phyloP scores from a whole-genome alignment of 202 grass and related monocot species.

The Carex arenaria region DNA sequence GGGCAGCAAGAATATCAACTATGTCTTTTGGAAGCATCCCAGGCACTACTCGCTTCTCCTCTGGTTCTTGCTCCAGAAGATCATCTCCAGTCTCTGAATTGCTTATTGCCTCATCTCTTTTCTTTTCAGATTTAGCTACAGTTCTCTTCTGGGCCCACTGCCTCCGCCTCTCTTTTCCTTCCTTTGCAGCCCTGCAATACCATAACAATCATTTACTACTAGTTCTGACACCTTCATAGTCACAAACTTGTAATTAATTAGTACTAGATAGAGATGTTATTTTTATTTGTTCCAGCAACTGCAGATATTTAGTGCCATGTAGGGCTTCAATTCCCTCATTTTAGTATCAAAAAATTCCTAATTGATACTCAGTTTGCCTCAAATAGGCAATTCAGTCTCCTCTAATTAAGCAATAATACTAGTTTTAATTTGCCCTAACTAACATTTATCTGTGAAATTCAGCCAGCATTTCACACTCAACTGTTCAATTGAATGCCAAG shows the following conservation, averaged over 20 bases:
- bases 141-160: constrained; percentile 62
- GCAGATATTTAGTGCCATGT: background rate
- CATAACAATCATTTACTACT: background rate
- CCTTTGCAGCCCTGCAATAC: constrained; percentile 41
- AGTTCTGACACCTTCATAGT: background rate
- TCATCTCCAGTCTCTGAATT: constrained; percentile 21
- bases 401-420: background rate
- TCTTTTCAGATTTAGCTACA: constrained; percentile 48
- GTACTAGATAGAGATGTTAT: background rate
- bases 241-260: background rate
- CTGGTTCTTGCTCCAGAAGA: constrained; percentile 34
- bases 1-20: constrained; percentile 78
- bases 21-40: constrained; percentile 79
- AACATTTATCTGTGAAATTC: background rate
- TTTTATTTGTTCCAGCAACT: background rate
- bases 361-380: background rate
- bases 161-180: constrained; percentile 67
- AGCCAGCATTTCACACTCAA: background rate
- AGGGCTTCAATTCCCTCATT: background rate
- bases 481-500: background rate
- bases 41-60: constrained; percentile 24
- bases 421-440: background rate
- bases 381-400: background rate
- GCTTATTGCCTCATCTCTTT: constrained; percentile 20
- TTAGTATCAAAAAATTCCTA: background rate